These are phyloP conservation scores for Datisca glomerata DNA, from an alignment of 306 rosid genomes.

Conservation along the genomic window DNA sequence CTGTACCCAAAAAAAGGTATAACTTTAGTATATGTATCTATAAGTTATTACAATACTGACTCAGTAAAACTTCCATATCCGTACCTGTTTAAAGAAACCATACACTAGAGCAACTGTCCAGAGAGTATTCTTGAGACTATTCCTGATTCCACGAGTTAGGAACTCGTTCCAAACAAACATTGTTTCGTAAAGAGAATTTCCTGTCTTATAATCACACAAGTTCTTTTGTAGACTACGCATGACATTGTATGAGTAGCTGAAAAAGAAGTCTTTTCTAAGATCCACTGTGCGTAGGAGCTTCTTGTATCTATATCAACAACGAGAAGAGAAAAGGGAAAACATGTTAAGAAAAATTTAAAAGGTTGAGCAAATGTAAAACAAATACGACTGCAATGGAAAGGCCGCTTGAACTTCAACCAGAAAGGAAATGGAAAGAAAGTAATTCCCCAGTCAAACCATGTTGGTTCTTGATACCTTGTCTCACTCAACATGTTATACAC, in stretches of 20 bases:
- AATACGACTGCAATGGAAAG: conserved; percentile 25
- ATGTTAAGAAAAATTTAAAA: conserved; percentile 31
- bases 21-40: background rate
- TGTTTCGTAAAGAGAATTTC: conserved; percentile 51
- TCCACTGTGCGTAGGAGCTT: conserved; percentile 95
- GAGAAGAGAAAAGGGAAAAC: conserved; percentile 24
- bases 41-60: background rate
- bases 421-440: conserved; percentile 22
- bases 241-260: conserved; percentile 89
- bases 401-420: conserved; percentile 1
- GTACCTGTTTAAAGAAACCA: conserved; percentile 90
- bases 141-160: conserved; percentile 78
- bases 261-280: conserved; percentile 96
- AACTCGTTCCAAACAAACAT: conserved; percentile 97
- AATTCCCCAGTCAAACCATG: conserved; percentile 48
- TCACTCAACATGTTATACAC: conserved; percentile 67
- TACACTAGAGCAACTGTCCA: conserved; percentile 94
- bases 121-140: conserved; percentile 45
- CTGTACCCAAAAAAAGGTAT: background rate
- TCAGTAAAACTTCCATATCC: background rate
- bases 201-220: conserved; percentile 41
- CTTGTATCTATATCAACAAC: conserved; percentile 75
- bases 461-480: conserved; percentile 47
- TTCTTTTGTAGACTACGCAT: conserved; percentile 91
- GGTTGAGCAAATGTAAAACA: conserved; percentile 12